A percentile compares a stretch with the other conserved stretches of the same genome.
Conservation (phyloP, 108 stramenopile genomes). For the Conticribra weissflogii region DNA sequence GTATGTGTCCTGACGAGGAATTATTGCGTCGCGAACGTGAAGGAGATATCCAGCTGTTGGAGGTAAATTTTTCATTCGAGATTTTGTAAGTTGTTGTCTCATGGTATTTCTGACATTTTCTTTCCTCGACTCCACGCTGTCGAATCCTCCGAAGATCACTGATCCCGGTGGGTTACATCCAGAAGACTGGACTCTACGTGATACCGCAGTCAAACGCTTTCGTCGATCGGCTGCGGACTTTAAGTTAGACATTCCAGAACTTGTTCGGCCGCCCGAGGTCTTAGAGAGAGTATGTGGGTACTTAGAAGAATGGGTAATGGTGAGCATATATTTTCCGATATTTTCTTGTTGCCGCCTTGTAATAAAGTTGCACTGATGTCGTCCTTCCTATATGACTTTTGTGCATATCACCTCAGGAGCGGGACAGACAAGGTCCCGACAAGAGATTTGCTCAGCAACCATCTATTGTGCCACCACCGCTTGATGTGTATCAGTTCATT, state of each 20-base stretch:
- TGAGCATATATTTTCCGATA: slow-evolving; percentile 21
- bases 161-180: slow-evolving; percentile 79
- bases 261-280: slow-evolving; percentile 84
- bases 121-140: too few relatives aligned
- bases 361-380: too few relatives aligned
- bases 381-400: too few relatives aligned
- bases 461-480: slow-evolving; percentile 57
- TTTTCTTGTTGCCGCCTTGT: too few relatives aligned
- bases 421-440: slow-evolving; percentile 90
- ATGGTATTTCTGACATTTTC: too few relatives aligned
- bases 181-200: slow-evolving; percentile 71
- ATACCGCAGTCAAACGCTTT: slow-evolving; percentile 87
- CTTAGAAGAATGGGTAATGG: slow-evolving; percentile 93
- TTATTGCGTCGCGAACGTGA: slow-evolving; percentile 75
- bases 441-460: slow-evolving; percentile 62
- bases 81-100: too few relatives aligned
- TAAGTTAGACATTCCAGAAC: slow-evolving; percentile 86
- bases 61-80: slow-evolving; percentile 31
- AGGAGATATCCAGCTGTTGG: slow-evolving; percentile 83
- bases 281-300: slow-evolving; percentile 79
- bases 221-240: slow-evolving; percentile 89
- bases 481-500: slow-evolving; percentile 91
- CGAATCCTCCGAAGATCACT: too few relatives aligned
- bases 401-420: slow-evolving; percentile 65
- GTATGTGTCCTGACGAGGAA: slow-evolving; percentile 89